A percentile compares a stretch with the other conserved stretches of the same genome.
Evolutionary conservation across 768 basidiomycete species (phyloP).

Genomic region (Boletellus emodensis): DNA sequence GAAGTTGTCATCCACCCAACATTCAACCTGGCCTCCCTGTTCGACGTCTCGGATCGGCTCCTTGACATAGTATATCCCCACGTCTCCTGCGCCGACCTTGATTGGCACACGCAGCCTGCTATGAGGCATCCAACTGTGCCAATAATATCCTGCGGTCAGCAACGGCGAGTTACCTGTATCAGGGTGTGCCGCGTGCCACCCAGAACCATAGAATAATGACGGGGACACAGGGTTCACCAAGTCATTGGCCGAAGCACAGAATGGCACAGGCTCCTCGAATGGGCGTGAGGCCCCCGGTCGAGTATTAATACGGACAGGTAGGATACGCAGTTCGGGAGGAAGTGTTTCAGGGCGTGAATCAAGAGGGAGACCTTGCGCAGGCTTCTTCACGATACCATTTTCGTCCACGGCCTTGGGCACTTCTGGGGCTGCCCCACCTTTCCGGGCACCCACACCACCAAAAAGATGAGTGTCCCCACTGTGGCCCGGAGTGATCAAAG

Average conservation of each 20-base stretch:
- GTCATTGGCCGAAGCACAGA: conserved; percentile 95
- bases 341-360: conserved; percentile 19
- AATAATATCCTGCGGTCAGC: conserved; percentile 77
- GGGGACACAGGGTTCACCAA: conserved; percentile 96
- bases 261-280: conserved; percentile 86
- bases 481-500: conserved; percentile 37
- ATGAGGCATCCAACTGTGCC: conserved; percentile 84
- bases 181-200: conserved; percentile 83
- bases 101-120: conserved; percentile 82
- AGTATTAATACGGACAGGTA: conserved; percentile 66
- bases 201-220: conserved; percentile 88
- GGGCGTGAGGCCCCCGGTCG: conserved; percentile 49
- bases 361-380: conserved; percentile 2
- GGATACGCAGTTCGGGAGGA: conserved; percentile 46
- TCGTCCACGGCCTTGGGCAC: conserved; percentile 32
- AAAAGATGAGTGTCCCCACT: conserved; percentile 57
- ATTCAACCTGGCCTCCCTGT: conserved; percentile 70
- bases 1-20: conserved; percentile 98
- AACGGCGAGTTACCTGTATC: conserved; percentile 41
- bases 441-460: conserved; percentile 80
- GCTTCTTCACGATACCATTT: conserved; percentile 30
- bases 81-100: conserved; percentile 82
- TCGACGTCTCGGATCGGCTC: conserved; percentile 59
- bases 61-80: conserved; percentile 85
- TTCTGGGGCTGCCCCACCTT: conserved; percentile 60